Base-by-base conservation (phyloP, 345 rosid species). In the Angophora floribunda region DNA sequence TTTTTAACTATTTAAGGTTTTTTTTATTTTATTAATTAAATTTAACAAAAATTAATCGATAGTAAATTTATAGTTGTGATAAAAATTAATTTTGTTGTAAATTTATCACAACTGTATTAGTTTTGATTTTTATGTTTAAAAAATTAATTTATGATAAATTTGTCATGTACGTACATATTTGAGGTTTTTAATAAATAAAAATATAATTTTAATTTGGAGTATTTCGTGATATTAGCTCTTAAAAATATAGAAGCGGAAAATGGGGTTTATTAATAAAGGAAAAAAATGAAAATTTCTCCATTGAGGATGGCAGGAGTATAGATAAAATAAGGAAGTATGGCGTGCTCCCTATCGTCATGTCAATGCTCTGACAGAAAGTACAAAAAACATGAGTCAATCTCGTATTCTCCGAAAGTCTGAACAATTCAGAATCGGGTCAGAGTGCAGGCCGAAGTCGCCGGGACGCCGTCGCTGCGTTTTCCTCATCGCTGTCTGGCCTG, bases 151-250 rank as follows among this genome's bases (percentile, higher is more conserved):
- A 36, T 36, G 19, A 55, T 4, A 55, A 55, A 55, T 55, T 21
- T 55, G 0, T 55, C 5, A 22, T 22, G 22, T 19, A 21, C 4
- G 22, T 21, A 55, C 22, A 0, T 0, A 7, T 7, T 55, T 55
- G 0, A 55, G 6, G 5, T 55, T 7, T 0, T 19, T 53, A 10
- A 3, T 53, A n/a, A n/a, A n/a, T n/a, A n/a, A n/a, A n/a, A n/a
- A n/a, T n/a, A n/a, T n/a, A n/a, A n/a, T n/a, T n/a, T n/a, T n/a
- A n/a, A n/a, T n/a, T n/a, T n/a, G n/a, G 41, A 36, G 41, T 36
- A 36, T 36, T 36, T 36, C 41, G 41, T 36, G 41, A 36, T 36
- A 36, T 36, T 53, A 53, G 21, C 21, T 1, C 5, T 21, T 21
- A 8, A 55, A 55, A 55, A 11, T 3, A 55, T 21, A 55, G 1